Conservation (phyloP, 1,284 basidiomycete genomes). For the Moesziomyces antarcticus region DNA sequence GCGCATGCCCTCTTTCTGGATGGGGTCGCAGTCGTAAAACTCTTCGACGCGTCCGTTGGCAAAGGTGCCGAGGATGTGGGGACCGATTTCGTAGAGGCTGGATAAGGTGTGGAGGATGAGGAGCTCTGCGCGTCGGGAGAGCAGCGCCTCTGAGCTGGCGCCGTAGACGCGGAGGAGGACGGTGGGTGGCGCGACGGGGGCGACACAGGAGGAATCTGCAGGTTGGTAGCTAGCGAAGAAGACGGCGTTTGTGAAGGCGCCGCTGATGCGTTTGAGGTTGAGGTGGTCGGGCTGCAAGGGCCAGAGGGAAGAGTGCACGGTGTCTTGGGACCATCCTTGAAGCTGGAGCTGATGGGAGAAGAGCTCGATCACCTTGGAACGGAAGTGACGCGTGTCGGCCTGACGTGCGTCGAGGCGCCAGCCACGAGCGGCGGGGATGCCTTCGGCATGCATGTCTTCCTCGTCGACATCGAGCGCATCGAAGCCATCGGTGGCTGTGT, state of each 20-base stretch:
- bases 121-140: slow-evolving; percentile 63
- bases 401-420: slow-evolving; percentile 57
- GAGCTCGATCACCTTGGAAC: slow-evolving; percentile 52
- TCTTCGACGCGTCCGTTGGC: slow-evolving; percentile 66
- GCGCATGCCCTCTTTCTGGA: slow-evolving; percentile 60
- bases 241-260: slow-evolving; percentile 65
- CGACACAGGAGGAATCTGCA: neutral
- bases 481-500: slow-evolving; percentile 44
- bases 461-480: slow-evolving; percentile 61
- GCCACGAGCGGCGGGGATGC: slow-evolving; percentile 63
- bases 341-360: slow-evolving; percentile 55
- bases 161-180: slow-evolving; percentile 65
- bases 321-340: slow-evolving; percentile 52
- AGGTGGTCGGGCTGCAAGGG: slow-evolving; percentile 48
- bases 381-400: slow-evolving; percentile 51
- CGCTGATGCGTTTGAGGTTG: slow-evolving; percentile 59
- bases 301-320: slow-evolving; percentile 39
- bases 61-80: slow-evolving; percentile 67
- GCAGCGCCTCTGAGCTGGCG: slow-evolving; percentile 58
- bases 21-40: slow-evolving; percentile 63
- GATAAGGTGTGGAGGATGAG: slow-evolving; percentile 66
- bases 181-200: slow-evolving; percentile 44
- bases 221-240: slow-evolving; percentile 63
- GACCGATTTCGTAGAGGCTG: slow-evolving; percentile 66
- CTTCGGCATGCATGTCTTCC: slow-evolving; percentile 67